Evolutionary conservation across 805 yeast genomes (phyloP).

Genomic region (Teunomyces stri): DNA sequence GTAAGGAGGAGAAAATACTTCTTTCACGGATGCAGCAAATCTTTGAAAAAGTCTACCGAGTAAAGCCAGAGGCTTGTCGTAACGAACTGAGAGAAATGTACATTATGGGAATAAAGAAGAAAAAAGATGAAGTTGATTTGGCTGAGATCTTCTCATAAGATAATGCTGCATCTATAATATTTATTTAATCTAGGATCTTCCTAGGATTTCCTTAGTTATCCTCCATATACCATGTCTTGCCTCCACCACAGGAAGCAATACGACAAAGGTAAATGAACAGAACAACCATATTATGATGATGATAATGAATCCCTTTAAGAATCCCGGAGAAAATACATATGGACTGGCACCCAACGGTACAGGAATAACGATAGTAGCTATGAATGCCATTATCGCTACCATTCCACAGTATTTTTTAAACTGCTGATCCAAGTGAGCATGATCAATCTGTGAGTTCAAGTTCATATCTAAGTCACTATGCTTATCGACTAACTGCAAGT

Average conservation of each 20-base stretch:
- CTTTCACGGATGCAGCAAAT: conserved; percentile 55
- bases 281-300: conserved; percentile 35
- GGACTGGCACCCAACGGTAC: conserved; percentile 32
- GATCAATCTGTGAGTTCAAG: conserved; percentile 20
- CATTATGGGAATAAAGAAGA: conserved; percentile 57
- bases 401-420: conserved; percentile 26
- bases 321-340: conserved; percentile 29
- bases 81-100: conserved; percentile 80
- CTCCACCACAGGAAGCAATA: conserved; percentile 29
- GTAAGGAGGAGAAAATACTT: conserved; percentile 69
- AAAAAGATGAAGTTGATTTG: not conserved
- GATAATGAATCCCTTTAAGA: conserved; percentile 28
- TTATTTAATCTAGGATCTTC: not conserved
- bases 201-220: conserved; percentile 1
- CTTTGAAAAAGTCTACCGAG: conserved; percentile 62
- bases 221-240: conserved; percentile 15
- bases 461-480: conserved; percentile 17
- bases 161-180: not conserved
- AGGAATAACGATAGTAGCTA: conserved; percentile 31
- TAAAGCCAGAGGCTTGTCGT: conserved; percentile 82
- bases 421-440: conserved; percentile 23
- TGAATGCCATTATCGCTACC: conserved; percentile 18
- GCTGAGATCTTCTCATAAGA: not conserved
- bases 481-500: not conserved
- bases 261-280: conserved; percentile 27